phyloP scores from a whole-genome alignment of 352 stramenopile species.

The Phytophthora fragariae region DNA sequence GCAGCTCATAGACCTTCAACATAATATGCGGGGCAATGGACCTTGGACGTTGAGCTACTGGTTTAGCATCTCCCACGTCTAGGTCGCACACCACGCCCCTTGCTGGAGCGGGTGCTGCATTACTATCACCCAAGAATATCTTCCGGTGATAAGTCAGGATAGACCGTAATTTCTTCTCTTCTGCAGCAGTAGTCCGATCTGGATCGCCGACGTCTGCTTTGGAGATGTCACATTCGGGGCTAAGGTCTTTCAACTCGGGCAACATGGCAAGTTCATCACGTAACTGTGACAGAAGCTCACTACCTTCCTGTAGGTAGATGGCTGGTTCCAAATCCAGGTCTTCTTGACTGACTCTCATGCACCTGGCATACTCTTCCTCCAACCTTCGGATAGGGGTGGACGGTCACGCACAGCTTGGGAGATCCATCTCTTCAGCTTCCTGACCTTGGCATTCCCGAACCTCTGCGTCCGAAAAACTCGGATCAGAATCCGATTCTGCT shows the following conservation, averaged over 20 bases:
- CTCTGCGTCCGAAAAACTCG: too few relatives aligned
- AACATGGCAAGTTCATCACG: slow-evolving; percentile 6
- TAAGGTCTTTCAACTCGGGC: background rate
- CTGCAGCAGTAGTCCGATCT: background rate
- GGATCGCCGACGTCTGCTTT: background rate
- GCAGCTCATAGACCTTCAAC: background rate
- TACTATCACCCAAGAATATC: slow-evolving; percentile 12
- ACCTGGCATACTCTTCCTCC: background rate
- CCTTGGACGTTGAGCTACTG: background rate
- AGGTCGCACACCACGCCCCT: slow-evolving; percentile 7
- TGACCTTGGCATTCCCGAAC: background rate
- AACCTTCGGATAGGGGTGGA: background rate
- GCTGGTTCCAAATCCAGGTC: slow-evolving; percentile 4
- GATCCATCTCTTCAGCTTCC: background rate
- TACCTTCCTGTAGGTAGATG: slow-evolving; percentile 2
- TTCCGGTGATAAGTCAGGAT: background rate
- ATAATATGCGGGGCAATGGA: background rate
- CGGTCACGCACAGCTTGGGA: background rate
- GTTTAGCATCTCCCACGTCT: slow-evolving; percentile 2
- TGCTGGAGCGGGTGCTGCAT: slow-evolving; percentile 5
- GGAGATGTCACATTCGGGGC: background rate
- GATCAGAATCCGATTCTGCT: too few relatives aligned
- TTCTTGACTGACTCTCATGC: background rate
- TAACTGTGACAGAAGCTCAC: slow-evolving; percentile 6
- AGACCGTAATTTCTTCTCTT: background rate